These are phyloP conservation scores for Omphalotus guepiniiformis DNA, from an alignment of 768 basidiomycete genomes.

Conservation along the genomic window DNA sequence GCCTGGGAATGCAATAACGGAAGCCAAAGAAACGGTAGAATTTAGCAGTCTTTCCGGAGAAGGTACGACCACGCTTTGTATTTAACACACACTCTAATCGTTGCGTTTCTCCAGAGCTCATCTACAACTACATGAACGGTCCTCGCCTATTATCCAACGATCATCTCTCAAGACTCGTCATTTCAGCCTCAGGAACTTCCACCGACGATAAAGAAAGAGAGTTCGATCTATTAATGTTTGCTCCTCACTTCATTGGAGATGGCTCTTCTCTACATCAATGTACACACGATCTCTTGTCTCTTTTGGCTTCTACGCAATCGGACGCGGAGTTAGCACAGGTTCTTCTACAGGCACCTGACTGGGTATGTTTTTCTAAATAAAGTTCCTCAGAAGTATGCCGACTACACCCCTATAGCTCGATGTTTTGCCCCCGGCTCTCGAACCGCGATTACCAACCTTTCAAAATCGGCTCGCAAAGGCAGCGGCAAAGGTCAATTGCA, in stretches of 20 bases:
- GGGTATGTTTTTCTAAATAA: constrained; percentile 13
- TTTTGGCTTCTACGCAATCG: constrained; percentile 25
- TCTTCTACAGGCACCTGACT: constrained; percentile 15
- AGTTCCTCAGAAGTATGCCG: not conserved
- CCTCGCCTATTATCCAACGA: constrained; percentile 49
- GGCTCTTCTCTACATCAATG: constrained; percentile 64
- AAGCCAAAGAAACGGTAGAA: constrained; percentile 38
- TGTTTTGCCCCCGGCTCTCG: constrained; percentile 22
- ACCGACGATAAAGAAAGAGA: constrained; percentile 8
- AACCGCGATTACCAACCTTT: constrained; percentile 21
- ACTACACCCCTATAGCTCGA: constrained; percentile 9
- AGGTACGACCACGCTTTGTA: constrained; percentile 24
- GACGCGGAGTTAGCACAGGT: constrained; percentile 17
- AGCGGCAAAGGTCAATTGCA: constrained; percentile 46
- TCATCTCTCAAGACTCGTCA: constrained; percentile 47
- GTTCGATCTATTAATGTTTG: constrained; percentile 50
- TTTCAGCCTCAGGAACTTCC: constrained; percentile 14
- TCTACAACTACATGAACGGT: constrained; percentile 59
- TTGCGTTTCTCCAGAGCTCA: constrained; percentile 29
- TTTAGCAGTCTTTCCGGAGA: constrained; percentile 37
- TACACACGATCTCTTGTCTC: constrained; percentile 57
- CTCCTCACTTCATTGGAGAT: constrained; percentile 65
- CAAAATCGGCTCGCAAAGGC: constrained; percentile 23
- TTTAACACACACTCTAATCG: not conserved
- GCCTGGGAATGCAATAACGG: constrained; percentile 35